Percentiles rank a stretch among this genome's conserved stretches.
phyloP scores from a whole-genome alignment of 306 rosid species.

The Castanopsis chinensis region DNA sequence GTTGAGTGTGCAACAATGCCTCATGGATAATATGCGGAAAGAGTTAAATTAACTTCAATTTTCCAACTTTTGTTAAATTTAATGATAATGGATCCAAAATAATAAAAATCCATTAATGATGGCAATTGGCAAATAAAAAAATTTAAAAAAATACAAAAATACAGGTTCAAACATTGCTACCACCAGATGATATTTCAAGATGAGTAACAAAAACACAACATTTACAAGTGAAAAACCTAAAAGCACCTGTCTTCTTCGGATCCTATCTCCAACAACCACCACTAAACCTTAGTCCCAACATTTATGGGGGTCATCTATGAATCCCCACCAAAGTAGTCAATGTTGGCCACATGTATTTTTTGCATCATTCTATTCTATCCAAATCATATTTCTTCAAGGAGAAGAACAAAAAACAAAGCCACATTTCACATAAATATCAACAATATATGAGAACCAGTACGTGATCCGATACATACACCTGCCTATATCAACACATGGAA shows the following conservation, averaged over 20 bases:
- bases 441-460: neutral
- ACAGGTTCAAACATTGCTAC: neutral
- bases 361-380: too few relatives aligned
- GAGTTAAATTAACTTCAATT: neutral
- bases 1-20: slow-evolving; percentile 1
- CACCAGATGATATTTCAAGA: neutral
- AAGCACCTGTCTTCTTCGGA: too few relatives aligned
- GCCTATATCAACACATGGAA: neutral
- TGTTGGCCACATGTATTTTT: too few relatives aligned
- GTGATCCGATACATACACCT: neutral
- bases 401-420: too few relatives aligned
- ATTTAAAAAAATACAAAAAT: neutral
- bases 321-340: too few relatives aligned
- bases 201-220: neutral
- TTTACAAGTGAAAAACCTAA: neutral
- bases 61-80: neutral
- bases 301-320: too few relatives aligned
- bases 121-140: neutral
- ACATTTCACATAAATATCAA: neutral
- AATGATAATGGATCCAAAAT: neutral
- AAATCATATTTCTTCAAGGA: too few relatives aligned
- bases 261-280: too few relatives aligned
- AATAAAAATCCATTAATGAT: neutral
- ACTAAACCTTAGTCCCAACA: too few relatives aligned
- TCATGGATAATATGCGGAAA: neutral